Base-by-base conservation (phyloP, 805 yeast species). In the Teunomyces gatunensis region DNA sequence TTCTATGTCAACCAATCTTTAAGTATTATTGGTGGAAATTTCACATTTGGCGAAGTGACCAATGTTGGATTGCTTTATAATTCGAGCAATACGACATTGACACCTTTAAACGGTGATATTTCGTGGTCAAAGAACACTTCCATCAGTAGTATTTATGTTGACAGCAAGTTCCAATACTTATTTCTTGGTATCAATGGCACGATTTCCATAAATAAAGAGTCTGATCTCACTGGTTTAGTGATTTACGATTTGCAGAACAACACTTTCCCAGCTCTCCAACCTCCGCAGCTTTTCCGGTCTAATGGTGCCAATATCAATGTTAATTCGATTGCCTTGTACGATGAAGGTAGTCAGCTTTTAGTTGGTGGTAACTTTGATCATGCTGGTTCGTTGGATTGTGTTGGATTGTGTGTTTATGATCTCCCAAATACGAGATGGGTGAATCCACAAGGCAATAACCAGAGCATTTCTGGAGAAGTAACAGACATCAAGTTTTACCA, bases 311-410 rank as follows among this genome's bases (percentile, higher is more conserved):
- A 79, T 1, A 62, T 71, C 17, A 40, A 51, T 9, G 66, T 73
- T n/a, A 71, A 67, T 47, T 54, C 73, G 4, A 55, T 73, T 46
- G 74, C 61, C 4, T 58, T 62, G 30, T 64, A 65, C 48, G 73
- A 69, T 39, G 56, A 58, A 21, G 59, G 54, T 5, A 53, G 59
- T n/a, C 54, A 59, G 44, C 65, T 89, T 23, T 71, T 84, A 27
- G 87, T 87, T 10, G 96, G 87, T 34, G 97, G 97, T 20, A 72
- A 77, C 37, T 89, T 87, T 60, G 76, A 73, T 17, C 61, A 71
- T 17, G 83, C 87, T 1, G 84, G 85, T 0, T 68, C 79, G 4
- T 65, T 77, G 28, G 63, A 67, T 21, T 90, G 96, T 64, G 62
- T 71, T 2, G 76, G 80, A 1, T 64, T 91, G 32, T 90, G 97